A percentile compares a stretch with the other conserved stretches of the same genome.
Evolutionary conservation across 345 rosid species (phyloP).

Genomic region (Dipteronia dyeriana): DNA sequence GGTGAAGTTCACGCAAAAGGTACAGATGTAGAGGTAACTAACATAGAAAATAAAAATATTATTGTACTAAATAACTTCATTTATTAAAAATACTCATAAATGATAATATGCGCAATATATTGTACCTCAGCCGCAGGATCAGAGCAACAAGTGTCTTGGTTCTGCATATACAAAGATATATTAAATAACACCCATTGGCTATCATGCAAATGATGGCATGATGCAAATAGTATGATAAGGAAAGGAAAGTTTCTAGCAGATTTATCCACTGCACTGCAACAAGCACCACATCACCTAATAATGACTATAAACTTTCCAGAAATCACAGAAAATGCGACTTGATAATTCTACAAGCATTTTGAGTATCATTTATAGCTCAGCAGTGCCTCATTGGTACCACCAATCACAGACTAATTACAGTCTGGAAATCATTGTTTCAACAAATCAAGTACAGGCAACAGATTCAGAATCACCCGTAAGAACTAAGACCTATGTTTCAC

Average conservation of each 20-base stretch:
- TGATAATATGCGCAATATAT: neutral
- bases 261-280: neutral
- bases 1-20: conserved; percentile 67
- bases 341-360: neutral
- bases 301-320: neutral
- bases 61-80: neutral
- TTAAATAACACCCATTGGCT: conserved; percentile 13
- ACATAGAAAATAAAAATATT: conserved; percentile 32
- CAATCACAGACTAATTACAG: neutral
- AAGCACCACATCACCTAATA: neutral
- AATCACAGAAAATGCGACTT: neutral
- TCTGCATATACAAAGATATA: conserved; percentile 41
- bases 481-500: neutral
- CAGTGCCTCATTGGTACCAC: neutral
- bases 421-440: neutral
- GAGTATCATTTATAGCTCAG: neutral
- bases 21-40: conserved; percentile 70
- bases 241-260: neutral
- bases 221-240: neutral
- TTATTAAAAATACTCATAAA: conserved; percentile 1
- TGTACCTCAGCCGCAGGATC: conserved; percentile 78
- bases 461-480: neutral
- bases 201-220: neutral
- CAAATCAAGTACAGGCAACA: neutral
- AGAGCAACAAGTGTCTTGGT: conserved; percentile 50